Conservation (phyloP, 805 yeast species). For the Candida glaebosa region DNA sequence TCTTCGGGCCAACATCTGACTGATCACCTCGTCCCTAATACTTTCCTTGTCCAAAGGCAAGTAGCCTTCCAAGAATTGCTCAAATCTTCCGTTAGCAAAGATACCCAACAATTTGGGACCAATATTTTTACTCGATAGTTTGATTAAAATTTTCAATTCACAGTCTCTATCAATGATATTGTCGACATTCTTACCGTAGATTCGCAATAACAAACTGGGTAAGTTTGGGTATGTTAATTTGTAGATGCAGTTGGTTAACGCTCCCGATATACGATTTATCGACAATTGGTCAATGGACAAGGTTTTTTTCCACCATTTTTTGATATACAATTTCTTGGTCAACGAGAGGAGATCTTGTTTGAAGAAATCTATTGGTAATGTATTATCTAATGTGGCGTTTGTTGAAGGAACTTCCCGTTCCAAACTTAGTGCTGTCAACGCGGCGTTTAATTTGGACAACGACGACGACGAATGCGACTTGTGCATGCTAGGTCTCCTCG, state of each 20-base stretch:
- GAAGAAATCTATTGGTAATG: constrained; percentile 80
- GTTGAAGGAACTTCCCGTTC: constrained; percentile 46
- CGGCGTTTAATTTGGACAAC: constrained; percentile 15
- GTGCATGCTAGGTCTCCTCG: constrained; percentile 12
- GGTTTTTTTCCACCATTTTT: constrained; percentile 72
- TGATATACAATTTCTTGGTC: constrained; percentile 58
- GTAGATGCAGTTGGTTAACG: constrained; percentile 87
- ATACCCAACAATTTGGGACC: constrained; percentile 91
- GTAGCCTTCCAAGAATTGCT: constrained; percentile 85
- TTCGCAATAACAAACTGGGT: constrained; percentile 68
- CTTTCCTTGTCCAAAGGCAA: constrained; percentile 69
- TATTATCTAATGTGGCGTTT: constrained; percentile 63
- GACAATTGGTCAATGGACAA: constrained; percentile 41
- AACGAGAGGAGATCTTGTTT: constrained; percentile 73
- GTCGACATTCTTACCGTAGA: constrained; percentile 87
- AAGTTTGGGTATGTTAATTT: constrained; percentile 59
- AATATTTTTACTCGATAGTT: constrained; percentile 71
- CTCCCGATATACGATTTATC: constrained; percentile 78
- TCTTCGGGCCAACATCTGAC: constrained; percentile 87
- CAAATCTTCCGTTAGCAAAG: constrained; percentile 89
- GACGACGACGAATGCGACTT: constrained; percentile 36
- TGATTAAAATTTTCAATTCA: constrained; percentile 69
- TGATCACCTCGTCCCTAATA: constrained; percentile 69
- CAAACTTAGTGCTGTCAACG: neutral
- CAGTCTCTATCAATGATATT: constrained; percentile 80